These are phyloP conservation scores for Hyaloscypha finlandica DNA, from an alignment of 495 filamentous ascomycete species.

Conservation along the genomic window DNA sequence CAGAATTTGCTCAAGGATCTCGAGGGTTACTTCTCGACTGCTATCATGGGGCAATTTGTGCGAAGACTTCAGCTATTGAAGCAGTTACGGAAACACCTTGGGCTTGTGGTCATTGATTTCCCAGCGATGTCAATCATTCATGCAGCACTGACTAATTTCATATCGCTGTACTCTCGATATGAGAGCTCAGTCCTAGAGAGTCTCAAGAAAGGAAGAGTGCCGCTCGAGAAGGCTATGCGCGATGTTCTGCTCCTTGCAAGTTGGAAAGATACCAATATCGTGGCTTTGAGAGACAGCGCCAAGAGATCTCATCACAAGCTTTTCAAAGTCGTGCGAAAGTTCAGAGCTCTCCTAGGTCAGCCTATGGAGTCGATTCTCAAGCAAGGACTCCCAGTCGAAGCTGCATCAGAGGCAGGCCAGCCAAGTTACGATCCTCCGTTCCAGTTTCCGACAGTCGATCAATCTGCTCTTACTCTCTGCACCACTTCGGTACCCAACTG, in stretches of 20 bases:
- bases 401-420: constrained; percentile 20
- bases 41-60: constrained; percentile 77
- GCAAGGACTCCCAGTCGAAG: constrained; percentile 63
- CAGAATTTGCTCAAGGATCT: constrained; percentile 69
- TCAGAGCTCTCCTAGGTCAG: constrained; percentile 71
- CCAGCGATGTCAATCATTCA: constrained; percentile 52
- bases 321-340: constrained; percentile 88
- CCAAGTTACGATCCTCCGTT: constrained; percentile 23
- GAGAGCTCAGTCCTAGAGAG: constrained; percentile 60
- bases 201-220: constrained; percentile 61
- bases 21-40: constrained; percentile 70
- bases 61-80: constrained; percentile 70
- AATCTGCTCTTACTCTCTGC: constrained; percentile 52
- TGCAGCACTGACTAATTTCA: constrained; percentile 74
- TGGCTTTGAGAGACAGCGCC: constrained; percentile 82
- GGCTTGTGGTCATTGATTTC: constrained; percentile 55
- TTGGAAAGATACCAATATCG: constrained; percentile 97
- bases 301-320: constrained; percentile 88
- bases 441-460: constrained; percentile 38
- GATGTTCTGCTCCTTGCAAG: constrained; percentile 85
- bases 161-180: constrained; percentile 70
- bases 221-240: constrained; percentile 82
- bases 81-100: constrained; percentile 67
- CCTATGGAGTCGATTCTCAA: constrained; percentile 65
- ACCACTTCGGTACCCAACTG: constrained; percentile 54